Evolutionary conservation across 2,329 filamentous ascomycete species (phyloP).

Genomic region (Aspergillus fumigatus): DNA sequence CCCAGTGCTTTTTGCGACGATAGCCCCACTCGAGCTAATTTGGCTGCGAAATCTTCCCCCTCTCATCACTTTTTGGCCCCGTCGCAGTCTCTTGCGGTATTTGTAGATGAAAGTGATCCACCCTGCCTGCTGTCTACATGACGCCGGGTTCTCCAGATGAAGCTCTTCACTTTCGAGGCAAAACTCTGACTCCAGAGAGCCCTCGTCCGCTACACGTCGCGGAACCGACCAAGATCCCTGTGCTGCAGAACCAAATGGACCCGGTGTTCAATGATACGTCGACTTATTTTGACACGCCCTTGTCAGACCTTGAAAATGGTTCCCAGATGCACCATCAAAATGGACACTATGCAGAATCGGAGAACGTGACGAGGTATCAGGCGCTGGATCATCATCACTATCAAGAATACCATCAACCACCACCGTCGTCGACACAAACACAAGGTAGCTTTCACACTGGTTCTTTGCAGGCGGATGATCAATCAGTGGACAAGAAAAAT

Average conservation of each 20-base stretch:
- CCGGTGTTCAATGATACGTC: conserved; percentile 65
- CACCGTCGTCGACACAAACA: neutral
- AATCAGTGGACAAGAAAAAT: conserved; percentile 21
- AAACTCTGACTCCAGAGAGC: conserved; percentile 64
- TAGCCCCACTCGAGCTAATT: conserved; percentile 37
- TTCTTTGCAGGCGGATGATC: conserved; percentile 20
- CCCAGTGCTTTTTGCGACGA: conserved; percentile 23
- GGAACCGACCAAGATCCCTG: conserved; percentile 64
- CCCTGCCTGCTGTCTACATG: conserved; percentile 46
- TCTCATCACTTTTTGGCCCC: conserved; percentile 7
- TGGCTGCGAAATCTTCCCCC: conserved; percentile 29
- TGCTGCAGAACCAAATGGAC: conserved; percentile 68
- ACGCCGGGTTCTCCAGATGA: conserved; percentile 48
- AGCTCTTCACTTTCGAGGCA: conserved; percentile 57
- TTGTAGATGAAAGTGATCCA: conserved; percentile 39
- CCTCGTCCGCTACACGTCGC: conserved; percentile 66
- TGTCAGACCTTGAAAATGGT: conserved; percentile 18
- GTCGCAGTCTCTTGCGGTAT: conserved; percentile 6
- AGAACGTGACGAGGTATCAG: conserved; percentile 9
- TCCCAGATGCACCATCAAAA: conserved; percentile 9
- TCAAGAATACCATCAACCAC: neutral
- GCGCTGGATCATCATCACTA: conserved; percentile 13
- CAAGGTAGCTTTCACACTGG: conserved; percentile 32
- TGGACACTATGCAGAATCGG: conserved; percentile 14
- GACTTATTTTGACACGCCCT: conserved; percentile 51